Evolutionary conservation across 2,329 filamentous ascomycete genomes (phyloP).

Genomic region (Fusarium sp.): DNA sequence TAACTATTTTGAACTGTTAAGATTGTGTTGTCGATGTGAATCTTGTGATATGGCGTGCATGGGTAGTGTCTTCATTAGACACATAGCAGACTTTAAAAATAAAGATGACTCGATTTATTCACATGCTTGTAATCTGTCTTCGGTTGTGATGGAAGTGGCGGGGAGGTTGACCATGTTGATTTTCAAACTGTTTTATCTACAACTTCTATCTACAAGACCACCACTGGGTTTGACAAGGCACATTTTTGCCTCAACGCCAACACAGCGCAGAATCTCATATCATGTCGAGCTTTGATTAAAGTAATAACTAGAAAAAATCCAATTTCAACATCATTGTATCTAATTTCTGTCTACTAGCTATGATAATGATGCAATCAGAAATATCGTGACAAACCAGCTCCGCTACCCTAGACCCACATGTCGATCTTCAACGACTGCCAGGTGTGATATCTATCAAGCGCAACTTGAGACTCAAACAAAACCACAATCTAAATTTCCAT

Average conservation of each 20-base stretch:
- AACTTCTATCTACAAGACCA: too few species aligned
- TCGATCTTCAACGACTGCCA: neutral
- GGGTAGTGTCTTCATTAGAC: neutral
- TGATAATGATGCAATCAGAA: neutral
- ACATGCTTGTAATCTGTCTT: too few species aligned
- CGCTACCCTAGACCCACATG: slow-evolving; percentile 37
- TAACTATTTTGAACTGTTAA: slow-evolving; percentile 1
- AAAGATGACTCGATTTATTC: too few species aligned
- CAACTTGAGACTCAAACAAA: neutral
- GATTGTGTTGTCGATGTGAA: neutral
- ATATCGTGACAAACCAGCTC: neutral
- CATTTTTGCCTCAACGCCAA: neutral
- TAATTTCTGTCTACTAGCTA: neutral
- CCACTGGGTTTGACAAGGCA: too few species aligned
- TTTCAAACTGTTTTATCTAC: too few species aligned
- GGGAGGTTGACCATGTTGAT: too few species aligned
- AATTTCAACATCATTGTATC: neutral
- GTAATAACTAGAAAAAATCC: neutral
- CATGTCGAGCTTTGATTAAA: neutral
- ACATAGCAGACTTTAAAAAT: too few species aligned
- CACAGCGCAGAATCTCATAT: neutral
- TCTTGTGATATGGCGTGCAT: neutral
- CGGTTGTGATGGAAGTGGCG: too few species aligned
- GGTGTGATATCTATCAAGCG: neutral
- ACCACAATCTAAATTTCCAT: neutral